Base-by-base conservation (phyloP, 2,329 filamentous ascomycete species). In the Fusarium incarnatum region DNA sequence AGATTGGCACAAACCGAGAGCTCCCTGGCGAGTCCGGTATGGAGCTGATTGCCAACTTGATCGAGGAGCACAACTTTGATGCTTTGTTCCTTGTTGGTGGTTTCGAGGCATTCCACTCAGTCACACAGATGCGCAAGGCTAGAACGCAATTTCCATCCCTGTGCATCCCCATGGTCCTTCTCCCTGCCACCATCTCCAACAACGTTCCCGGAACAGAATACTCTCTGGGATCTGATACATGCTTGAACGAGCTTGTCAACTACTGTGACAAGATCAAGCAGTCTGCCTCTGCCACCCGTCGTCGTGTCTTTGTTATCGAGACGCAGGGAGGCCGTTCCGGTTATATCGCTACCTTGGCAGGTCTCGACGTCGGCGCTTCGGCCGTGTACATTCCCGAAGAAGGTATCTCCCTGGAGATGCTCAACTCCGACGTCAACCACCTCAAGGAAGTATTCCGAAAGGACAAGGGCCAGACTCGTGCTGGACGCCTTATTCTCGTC, bases 241-340 rank as follows among this genome's bases (percentile, higher is more conserved):
- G 96, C 78, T 84, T 99, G 68, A 99, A 99, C 82, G 94, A 97
- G 58, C 86, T 99, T 41, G 94, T 98, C 69, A 89, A 91, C 73
- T 99, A 98, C 82, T 98, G 95, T 79, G 96, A 99, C 84, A 95
- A 94, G 76, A 98, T 98, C 82, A 94, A 97, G 81, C 96, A 98
- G 80, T 98, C 94, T 3, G 96, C 96, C 0, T 98, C 94, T 3
- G 94, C 96, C 3, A 97, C 94, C 3, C 91, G 96, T 62, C 91
- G 96, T 46, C 91, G 96, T 66, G 95, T 98, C 57, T 99, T 99
- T 81, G 94, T 99, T 56, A 95, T 99, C 57, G 96, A 99, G 83
- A 98, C 96, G 0, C 96, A 99, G 83, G 96, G 96, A 75, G 96
- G 96, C 37, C 91, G 93, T 60, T 98, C 93, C 7, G 96, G 96